Evolutionary conservation across 495 filamentous ascomycete genomes (phyloP), one percentile per base, ranked within the genome.

Genomic region (Talaromyces borbonicus): DNA sequence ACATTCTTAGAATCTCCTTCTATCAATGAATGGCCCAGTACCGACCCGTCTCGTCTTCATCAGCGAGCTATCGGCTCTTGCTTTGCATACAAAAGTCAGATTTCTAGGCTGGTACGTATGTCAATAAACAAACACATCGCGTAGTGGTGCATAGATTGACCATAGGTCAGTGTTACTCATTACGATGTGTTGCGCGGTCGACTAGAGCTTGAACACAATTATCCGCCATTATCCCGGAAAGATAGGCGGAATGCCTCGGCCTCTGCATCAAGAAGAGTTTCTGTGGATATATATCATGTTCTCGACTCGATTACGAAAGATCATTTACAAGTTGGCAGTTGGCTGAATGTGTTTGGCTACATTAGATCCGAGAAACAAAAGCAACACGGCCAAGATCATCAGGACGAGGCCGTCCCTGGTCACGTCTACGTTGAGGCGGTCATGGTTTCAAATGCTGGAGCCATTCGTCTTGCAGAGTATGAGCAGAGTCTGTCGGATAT

Each of bases 21-120:
- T n/a, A n/a, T n/a, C 46, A 33, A 81, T 80, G 74, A 73, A 67
- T 48, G 69, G 73, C 3, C 83, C 84, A 16, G 63, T 74, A 26
- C 78, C 87, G 15, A 84, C 83, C 8, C 71, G 63, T 31, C 73
- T 85, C 29, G 78, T 77, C 46, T 78, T 89, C 47, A 73, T 95
- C 33, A 78, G 76, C 14, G 67, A 77, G 25, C 67, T 95, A 5
- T 63, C 67, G 12, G 60, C 55, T 22, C 66, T 70, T 27, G 63
- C 71, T 18, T 53, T 69, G 12, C 81, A 84, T 27, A 68, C 77
- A 11, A 96, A 96, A 63, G 78, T 96, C 49, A 80, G 90, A 43
- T 95, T 96, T 63, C 70, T 96, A 19, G 90, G 88, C 62, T 96
- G 90, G 89, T 92, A n/a, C n/a, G n/a, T n/a, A 72, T 68, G 79